Conservation (phyloP, 352 stramenopile genomes). For the Phytophthora quininea region DNA sequence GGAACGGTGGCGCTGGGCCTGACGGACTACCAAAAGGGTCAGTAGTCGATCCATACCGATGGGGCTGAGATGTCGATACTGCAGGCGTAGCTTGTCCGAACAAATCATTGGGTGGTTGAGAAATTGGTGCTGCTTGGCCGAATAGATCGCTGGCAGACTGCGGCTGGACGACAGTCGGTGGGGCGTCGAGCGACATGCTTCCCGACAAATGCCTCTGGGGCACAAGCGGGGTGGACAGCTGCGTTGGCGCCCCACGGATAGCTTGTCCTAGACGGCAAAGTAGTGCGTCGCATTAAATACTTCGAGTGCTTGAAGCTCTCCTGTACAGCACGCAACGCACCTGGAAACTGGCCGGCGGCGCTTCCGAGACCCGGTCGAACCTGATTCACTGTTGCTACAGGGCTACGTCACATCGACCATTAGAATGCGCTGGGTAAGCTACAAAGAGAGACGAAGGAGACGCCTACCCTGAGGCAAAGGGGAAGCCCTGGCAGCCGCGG, state of each 20-base stretch:
- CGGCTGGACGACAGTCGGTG: conserved; percentile 11
- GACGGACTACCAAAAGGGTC: conserved; percentile 39
- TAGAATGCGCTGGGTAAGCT: background rate
- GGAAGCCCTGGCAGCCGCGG: conserved; percentile 7
- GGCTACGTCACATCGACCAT: conserved; percentile 24
- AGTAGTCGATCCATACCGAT: conserved; percentile 27
- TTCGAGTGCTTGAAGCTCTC: background rate
- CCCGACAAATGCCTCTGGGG: conserved; percentile 39
- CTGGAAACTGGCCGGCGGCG: conserved; percentile 28
- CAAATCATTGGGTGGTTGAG: conserved; percentile 13
- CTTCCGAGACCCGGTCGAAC: conserved; percentile 30
- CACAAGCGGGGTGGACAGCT: conserved; percentile 67
- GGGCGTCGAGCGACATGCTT: conserved; percentile 4
- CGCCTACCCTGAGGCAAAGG: conserved; percentile 36
- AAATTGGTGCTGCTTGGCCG: conserved; percentile 11
- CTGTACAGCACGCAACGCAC: conserved; percentile 3
- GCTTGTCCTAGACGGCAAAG: conserved; percentile 34
- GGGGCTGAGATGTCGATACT: conserved; percentile 2
- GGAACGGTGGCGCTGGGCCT: conserved; percentile 33
- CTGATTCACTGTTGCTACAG: conserved; percentile 49
- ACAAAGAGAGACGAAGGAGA: background rate
- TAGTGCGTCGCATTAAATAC: background rate
- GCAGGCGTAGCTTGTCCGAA: conserved; percentile 16
- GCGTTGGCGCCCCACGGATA: conserved; percentile 51
- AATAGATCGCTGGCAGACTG: conserved; percentile 25